Percentiles rank a stretch among this genome's conserved stretches.
Conservation (phyloP, 2,329 filamentous ascomycete genomes). For the Fusarium fracticaudum region DNA sequence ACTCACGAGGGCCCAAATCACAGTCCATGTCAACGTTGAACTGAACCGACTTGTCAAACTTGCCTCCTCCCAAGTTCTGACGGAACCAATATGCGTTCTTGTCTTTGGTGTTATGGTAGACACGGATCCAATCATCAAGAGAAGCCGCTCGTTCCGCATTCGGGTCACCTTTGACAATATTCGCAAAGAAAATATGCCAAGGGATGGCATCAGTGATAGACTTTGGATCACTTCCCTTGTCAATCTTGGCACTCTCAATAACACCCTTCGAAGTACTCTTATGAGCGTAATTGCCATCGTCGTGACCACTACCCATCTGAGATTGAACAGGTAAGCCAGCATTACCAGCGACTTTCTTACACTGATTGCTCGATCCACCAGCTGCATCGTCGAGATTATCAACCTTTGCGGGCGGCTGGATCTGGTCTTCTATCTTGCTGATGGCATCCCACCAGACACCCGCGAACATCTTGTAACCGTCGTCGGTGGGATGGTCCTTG, state of each 20-base stretch:
- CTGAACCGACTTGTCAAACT: background rate
- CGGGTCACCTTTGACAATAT: background rate
- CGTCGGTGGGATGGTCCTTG: background rate
- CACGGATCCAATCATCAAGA: background rate
- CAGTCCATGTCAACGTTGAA: background rate
- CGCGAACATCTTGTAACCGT: background rate
- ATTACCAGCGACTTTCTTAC: background rate
- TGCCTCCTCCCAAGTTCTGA: background rate
- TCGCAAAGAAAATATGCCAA: background rate
- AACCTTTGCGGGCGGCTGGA: background rate
- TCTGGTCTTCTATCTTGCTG: background rate
- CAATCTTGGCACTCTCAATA: background rate
- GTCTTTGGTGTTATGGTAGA: background rate
- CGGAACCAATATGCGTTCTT: background rate
- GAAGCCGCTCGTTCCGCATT: background rate
- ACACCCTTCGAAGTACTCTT: background rate
- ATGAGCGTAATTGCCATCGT: background rate
- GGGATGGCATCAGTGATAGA: background rate
- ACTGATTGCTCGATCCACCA: background rate
- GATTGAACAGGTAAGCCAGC: background rate
- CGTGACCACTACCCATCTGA: background rate
- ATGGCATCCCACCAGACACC: constrained; percentile 1
- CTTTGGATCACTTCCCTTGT: background rate
- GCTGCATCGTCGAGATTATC: background rate
- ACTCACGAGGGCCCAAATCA: background rate